A percentile compares a stretch with the other conserved stretches of the same genome.
phyloP scores from a whole-genome alignment of 371 early-diverging fungal species.

The Mortierella sp. region DNA sequence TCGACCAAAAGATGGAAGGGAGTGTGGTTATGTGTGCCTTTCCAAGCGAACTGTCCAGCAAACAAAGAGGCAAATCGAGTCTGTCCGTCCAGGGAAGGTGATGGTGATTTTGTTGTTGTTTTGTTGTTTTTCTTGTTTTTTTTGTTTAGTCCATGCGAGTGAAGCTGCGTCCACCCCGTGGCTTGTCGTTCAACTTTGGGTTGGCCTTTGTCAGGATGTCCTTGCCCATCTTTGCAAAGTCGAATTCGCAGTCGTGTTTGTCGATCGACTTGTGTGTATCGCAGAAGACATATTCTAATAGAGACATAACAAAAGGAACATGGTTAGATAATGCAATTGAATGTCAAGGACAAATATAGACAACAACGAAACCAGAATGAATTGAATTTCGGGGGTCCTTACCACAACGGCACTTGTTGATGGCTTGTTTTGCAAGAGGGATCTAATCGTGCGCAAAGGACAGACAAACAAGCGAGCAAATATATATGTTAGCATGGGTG shows the following conservation, averaged over 20 bases:
- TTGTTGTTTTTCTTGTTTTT: neutral
- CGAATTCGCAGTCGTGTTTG: conserved; percentile 84
- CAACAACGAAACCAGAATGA: neutral
- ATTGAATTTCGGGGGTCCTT: neutral
- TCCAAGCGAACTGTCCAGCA: conserved; percentile 3
- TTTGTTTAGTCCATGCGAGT: conserved; percentile 68
- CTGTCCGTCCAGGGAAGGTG: neutral
- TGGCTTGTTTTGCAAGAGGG: conserved; percentile 85
- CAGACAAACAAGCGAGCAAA: conserved; percentile 1
- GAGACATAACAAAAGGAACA: neutral
- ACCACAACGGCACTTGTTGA: conserved; percentile 83
- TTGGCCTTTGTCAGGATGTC: conserved; percentile 82
- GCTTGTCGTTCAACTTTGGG: conserved; percentile 82
- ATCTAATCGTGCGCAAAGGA: conserved; percentile 58
- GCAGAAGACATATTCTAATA: conserved; percentile 81
- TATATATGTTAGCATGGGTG: too few species aligned
- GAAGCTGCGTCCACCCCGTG: conserved; percentile 83
- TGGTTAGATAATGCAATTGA: neutral
- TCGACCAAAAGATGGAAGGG: neutral
- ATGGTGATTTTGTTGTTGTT: neutral
- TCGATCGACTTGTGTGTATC: conserved; percentile 83
- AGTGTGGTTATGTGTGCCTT: neutral
- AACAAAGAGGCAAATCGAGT: conserved; percentile 1
- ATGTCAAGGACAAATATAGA: neutral
- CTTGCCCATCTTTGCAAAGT: conserved; percentile 76